Percentiles rank a stretch among this genome's conserved stretches.
Evolutionary conservation across 164 flowering plant genomes (phyloP).

Genomic region (Stephania yunnanensis): DNA sequence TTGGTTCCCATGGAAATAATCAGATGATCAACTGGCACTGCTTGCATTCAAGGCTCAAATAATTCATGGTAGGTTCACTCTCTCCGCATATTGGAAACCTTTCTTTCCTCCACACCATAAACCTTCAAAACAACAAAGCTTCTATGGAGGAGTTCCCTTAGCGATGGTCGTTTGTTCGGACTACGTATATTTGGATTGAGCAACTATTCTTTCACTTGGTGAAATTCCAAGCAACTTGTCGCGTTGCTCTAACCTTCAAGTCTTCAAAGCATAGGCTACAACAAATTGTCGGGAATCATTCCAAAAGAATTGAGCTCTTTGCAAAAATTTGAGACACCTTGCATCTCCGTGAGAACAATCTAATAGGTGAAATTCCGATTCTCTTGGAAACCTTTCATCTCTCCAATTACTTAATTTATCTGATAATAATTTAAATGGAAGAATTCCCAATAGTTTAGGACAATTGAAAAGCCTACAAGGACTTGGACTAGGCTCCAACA

Average conservation of each 20-base stretch:
- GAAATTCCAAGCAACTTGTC: conserved; percentile 9
- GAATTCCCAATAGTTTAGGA: conserved; percentile 1
- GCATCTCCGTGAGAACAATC: not conserved
- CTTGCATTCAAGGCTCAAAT: conserved; percentile 6
- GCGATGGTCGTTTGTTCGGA: conserved; percentile 12
- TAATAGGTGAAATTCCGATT: not conserved
- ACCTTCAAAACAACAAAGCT: conserved; percentile 7
- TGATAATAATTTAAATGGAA: not conserved
- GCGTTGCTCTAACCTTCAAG: conserved; percentile 3
- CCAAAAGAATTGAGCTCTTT: conserved; percentile 11
- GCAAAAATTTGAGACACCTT: not conserved
- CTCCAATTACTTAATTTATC: not conserved
- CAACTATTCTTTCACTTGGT: conserved; percentile 8
- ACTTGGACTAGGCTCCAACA: not conserved
- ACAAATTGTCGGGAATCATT: conserved; percentile 7
- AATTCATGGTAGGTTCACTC: not conserved
- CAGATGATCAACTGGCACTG: conserved; percentile 12
- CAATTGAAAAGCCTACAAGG: not conserved
- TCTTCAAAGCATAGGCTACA: not conserved
- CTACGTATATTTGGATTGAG: not conserved
- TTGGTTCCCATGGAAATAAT: conserved; percentile 5
- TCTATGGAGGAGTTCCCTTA: conserved; percentile 8
- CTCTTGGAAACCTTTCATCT: conserved; percentile 10
- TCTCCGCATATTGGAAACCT: conserved; percentile 14
- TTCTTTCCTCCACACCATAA: conserved; percentile 5